A percentile compares a stretch with the other conserved stretches of the same genome.
These are phyloP conservation scores for Posidonia oceanica DNA, from an alignment of 116 monocot species.

Conservation along the genomic window DNA sequence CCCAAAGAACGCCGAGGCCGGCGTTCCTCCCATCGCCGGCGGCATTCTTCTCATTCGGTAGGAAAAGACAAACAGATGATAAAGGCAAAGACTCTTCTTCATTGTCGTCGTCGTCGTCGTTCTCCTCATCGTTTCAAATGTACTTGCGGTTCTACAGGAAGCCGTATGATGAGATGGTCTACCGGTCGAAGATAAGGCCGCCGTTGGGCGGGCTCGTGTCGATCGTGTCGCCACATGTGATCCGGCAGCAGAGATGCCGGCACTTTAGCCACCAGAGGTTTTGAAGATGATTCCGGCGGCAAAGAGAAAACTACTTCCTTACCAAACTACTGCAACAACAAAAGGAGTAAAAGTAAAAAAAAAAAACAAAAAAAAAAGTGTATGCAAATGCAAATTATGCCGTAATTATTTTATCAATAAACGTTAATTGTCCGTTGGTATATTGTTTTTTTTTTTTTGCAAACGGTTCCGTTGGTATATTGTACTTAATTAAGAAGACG, in stretches of 20 bases:
- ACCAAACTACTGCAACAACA: background rate
- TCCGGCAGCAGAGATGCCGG: constrained; percentile 15
- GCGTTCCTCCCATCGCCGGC: constrained; percentile 64
- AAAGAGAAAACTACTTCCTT: background rate
- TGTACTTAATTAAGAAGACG: too few relatives aligned
- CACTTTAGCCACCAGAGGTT: constrained; percentile 20
- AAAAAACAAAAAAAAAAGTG: background rate
- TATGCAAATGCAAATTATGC: background rate
- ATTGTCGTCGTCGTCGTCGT: constrained; percentile 5
- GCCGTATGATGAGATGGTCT: constrained; percentile 61
- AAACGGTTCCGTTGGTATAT: too few relatives aligned
- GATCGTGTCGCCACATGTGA: constrained; percentile 15
- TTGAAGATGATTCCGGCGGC: background rate
- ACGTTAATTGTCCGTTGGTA: too few relatives aligned
- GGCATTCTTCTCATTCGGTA: constrained; percentile 24
- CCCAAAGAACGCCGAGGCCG: constrained; percentile 47
- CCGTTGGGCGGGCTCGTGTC: constrained; percentile 19
- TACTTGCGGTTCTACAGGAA: constrained; percentile 47
- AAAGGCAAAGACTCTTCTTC: background rate
- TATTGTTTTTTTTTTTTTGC: too few relatives aligned
- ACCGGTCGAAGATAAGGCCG: constrained; percentile 23
- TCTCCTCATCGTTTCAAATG: constrained; percentile 20
- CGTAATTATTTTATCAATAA: background rate
- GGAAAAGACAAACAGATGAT: constrained; percentile 10
- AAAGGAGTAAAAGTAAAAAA: background rate